Evolutionary conservation across 2,329 filamentous ascomycete species (phyloP).

Genomic region (Aureobasidium subglaciale): DNA sequence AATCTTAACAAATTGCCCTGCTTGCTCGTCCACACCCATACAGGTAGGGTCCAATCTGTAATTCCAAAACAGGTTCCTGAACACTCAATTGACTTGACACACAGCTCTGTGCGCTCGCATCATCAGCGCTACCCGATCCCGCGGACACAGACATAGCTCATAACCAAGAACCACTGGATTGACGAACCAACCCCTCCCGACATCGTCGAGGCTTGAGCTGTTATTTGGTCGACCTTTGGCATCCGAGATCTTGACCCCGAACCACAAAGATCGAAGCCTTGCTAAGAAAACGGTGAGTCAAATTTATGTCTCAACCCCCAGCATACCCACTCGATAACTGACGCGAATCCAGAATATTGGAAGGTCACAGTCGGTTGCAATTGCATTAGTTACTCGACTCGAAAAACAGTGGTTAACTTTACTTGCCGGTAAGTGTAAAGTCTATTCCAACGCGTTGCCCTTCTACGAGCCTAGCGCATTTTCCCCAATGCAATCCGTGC

Average conservation of each 20-base stretch:
- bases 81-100: not conserved
- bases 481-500: constrained; percentile 9
- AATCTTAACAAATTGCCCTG: constrained; percentile 1
- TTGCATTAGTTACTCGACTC: not conserved
- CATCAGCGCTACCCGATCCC: not conserved
- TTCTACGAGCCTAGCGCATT: constrained; percentile 12
- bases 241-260: not conserved
- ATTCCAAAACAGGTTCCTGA: not conserved
- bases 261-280: not conserved
- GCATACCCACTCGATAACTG: not conserved
- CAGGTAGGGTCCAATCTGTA: not conserved
- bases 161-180: not conserved
- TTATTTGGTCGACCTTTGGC: not conserved
- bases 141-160: not conserved
- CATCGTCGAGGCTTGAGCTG: not conserved
- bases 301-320: not conserved
- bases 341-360: constrained; percentile 7
- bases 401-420: constrained; percentile 1
- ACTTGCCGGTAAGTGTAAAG: constrained; percentile 15
- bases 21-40: not conserved
- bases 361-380: constrained; percentile 6
- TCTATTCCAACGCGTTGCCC: constrained; percentile 6
- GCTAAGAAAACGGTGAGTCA: not conserved
- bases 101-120: not conserved
- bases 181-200: not conserved